A percentile compares a stretch with the other conserved stretches of the same genome.
These are phyloP conservation scores for Lachnellula subtilissima DNA, from an alignment of 2,329 filamentous ascomycete species.

Conservation along the genomic window DNA sequence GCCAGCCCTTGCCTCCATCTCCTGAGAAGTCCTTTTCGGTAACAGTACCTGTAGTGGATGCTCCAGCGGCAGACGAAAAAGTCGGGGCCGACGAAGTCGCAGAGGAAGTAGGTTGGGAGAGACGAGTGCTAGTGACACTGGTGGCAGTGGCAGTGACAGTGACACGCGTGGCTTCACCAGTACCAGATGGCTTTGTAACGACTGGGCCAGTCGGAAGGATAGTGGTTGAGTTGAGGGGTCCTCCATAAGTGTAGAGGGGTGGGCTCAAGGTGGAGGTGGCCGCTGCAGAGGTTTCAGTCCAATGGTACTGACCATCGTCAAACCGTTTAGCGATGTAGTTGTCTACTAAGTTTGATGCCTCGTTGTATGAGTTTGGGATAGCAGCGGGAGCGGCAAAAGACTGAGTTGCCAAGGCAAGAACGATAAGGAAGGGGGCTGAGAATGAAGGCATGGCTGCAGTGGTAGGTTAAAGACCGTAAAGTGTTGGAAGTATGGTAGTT, in stretches of 20 bases:
- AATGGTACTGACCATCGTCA: not conserved
- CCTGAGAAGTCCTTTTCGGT: constrained; percentile 1
- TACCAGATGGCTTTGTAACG: not conserved
- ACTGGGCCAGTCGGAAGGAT: not conserved
- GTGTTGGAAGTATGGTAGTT: not conserved
- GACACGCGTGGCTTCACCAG: not conserved
- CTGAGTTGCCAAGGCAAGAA: not conserved
- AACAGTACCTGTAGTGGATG: not conserved
- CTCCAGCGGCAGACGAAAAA: not conserved
- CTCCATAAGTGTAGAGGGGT: not conserved
- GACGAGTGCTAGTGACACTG: not conserved
- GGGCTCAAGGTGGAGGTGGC: not conserved
- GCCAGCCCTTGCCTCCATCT: constrained; percentile 8
- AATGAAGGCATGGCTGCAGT: not conserved
- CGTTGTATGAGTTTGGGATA: not conserved
- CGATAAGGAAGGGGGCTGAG: not conserved
- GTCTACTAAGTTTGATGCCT: not conserved
- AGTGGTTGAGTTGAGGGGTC: not conserved
- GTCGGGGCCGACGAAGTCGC: too few relatives aligned
- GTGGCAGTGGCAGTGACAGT: not conserved
- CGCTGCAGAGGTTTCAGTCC: not conserved
- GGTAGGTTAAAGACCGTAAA: not conserved
- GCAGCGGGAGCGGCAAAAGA: not conserved
- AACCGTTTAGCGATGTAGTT: not conserved
- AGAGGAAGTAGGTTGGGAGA: not conserved